phyloP scores from a whole-genome alignment of 139 green algal species.

The Closterium sp. region DNA sequence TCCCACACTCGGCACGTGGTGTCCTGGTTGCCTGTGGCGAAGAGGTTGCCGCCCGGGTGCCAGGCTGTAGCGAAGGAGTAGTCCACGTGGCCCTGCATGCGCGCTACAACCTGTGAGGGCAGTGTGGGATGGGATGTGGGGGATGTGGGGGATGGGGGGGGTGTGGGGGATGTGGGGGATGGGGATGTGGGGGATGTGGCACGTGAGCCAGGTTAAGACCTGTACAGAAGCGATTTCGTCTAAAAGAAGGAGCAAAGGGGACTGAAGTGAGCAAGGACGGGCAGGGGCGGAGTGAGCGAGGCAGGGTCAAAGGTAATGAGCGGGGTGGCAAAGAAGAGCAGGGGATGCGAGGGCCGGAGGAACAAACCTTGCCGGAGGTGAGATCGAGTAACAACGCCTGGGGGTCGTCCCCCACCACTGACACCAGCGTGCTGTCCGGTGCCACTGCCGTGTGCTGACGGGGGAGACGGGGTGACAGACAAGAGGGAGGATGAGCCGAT shows the following conservation, averaged over 20 bases:
- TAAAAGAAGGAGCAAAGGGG: too few species aligned
- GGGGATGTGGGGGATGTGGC: too few species aligned
- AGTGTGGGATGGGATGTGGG: too few species aligned
- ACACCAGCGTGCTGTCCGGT: slow-evolving; percentile 54
- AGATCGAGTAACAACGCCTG: slow-evolving; percentile 56
- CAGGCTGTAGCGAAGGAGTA: slow-evolving; percentile 89
- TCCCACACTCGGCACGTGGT: slow-evolving; percentile 62
- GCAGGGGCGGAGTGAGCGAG: too few species aligned
- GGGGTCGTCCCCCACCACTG: slow-evolving; percentile 78
- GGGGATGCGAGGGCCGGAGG: not conserved
- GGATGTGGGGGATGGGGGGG: not conserved
- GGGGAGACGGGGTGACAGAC: not conserved
- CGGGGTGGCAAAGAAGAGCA: too few species aligned
- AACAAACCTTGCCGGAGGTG: slow-evolving; percentile 42
- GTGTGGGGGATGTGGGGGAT: not conserved
- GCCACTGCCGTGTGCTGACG: slow-evolving; percentile 62
- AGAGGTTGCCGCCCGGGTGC: slow-evolving; percentile 75
- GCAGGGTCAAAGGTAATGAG: too few species aligned
- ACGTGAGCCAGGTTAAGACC: not conserved
- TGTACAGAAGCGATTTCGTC: too few species aligned
- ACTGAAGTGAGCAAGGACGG: too few species aligned
- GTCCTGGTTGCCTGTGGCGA: slow-evolving; percentile 87
- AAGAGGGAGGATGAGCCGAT: not conserved
- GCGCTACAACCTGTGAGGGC: slow-evolving; percentile 24
- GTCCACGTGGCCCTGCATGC: slow-evolving; percentile 81